Evolutionary conservation across 352 stramenopile species (phyloP).

Genomic region (Pythium myriotylum): DNA sequence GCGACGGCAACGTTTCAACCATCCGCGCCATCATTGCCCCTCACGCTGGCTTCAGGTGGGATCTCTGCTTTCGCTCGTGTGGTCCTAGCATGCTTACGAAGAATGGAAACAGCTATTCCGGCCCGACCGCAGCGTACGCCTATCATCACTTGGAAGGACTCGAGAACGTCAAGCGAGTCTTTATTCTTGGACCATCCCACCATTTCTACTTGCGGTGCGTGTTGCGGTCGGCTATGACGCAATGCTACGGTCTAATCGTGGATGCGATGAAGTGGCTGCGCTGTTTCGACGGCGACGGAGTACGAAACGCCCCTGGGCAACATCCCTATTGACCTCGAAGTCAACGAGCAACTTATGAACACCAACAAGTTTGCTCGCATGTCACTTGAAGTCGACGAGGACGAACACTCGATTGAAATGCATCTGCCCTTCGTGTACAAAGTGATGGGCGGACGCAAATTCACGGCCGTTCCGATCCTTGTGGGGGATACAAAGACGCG

Average conservation of each 20-base stretch:
- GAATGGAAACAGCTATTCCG: conserved; percentile 93
- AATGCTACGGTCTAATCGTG: neutral
- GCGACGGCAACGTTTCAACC: conserved; percentile 36
- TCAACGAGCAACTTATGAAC: conserved; percentile 89
- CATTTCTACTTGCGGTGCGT: conserved; percentile 94
- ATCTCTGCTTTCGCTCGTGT: neutral
- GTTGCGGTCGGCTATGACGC: conserved; percentile 6
- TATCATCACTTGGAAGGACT: conserved; percentile 90
- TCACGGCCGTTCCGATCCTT: conserved; percentile 95
- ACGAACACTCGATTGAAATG: conserved; percentile 98
- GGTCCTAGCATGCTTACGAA: too few species aligned
- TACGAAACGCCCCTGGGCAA: conserved; percentile 96
- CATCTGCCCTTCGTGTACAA: conserved; percentile 95
- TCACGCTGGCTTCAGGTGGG: conserved; percentile 82
- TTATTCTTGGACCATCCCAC: conserved; percentile 96
- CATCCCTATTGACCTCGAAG: conserved; percentile 88
- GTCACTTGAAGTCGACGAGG: conserved; percentile 90
- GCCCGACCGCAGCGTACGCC: conserved; percentile 92
- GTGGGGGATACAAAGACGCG: conserved; percentile 91
- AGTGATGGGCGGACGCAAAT: conserved; percentile 73
- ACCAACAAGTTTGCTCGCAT: conserved; percentile 81
- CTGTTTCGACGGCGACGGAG: conserved; percentile 78
- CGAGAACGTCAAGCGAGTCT: conserved; percentile 71
- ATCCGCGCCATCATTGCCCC: conserved; percentile 86
- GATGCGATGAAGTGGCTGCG: conserved; percentile 61